Percentiles rank a stretch among this genome's conserved stretches.
Evolutionary conservation across 352 stramenopile species (phyloP).

Genomic region (Globisporangium cederbergense): DNA sequence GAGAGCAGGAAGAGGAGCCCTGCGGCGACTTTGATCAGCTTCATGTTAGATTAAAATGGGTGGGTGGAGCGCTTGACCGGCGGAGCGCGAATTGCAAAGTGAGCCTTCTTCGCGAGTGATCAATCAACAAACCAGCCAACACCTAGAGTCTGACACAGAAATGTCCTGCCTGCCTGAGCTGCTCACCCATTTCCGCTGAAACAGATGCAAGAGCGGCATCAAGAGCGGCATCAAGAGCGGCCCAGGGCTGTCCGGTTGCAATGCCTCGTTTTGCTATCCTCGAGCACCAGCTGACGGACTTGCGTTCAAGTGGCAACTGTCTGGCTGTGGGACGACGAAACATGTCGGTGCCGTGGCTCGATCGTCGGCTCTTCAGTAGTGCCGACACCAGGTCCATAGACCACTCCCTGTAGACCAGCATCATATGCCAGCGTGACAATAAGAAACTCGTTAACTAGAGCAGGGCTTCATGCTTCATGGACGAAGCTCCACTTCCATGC

Average conservation of each 20-base stretch:
- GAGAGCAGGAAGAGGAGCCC: constrained; percentile 1
- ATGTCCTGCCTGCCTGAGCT: not conserved
- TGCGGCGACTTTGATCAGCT: constrained; percentile 5
- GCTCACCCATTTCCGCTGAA: not conserved
- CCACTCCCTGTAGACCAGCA: too few relatives aligned
- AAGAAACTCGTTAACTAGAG: too few relatives aligned
- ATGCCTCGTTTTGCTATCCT: not conserved
- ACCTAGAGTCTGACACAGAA: not conserved
- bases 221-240: too few relatives aligned
- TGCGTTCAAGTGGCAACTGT: not conserved
- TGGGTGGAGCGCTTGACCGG: not conserved
- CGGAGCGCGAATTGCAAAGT: constrained; percentile 2
- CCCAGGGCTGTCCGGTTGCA: not conserved
- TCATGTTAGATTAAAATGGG: not conserved
- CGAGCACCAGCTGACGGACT: not conserved
- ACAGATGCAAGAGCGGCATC: not conserved
- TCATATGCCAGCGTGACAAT: too few relatives aligned
- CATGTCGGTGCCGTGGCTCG: not conserved
- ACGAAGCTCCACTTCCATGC: too few relatives aligned
- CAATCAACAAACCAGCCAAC: not conserved
- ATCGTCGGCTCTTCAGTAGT: too few relatives aligned
- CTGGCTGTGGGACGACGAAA: not conserved
- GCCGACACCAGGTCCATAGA: too few relatives aligned
- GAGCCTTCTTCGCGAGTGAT: not conserved
- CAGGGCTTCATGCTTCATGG: too few relatives aligned